Evolutionary conservation across 1,284 basidiomycete species (phyloP).

Genomic region (Exobasidium rhododendri): DNA sequence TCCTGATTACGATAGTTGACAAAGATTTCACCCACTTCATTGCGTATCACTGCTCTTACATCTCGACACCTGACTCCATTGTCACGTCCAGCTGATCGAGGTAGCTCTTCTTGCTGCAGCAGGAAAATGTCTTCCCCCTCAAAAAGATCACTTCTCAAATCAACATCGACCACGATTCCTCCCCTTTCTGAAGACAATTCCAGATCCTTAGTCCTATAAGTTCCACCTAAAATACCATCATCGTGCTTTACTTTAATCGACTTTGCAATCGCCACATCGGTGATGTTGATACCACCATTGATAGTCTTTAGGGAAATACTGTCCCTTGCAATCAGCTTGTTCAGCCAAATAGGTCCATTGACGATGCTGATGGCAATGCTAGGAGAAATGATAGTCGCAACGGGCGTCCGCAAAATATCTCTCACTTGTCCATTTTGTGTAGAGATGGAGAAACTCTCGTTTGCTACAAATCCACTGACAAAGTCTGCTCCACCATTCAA

Average conservation of each 20-base stretch:
- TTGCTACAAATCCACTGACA: background rate
- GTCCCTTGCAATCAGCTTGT: background rate
- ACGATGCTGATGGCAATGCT: background rate
- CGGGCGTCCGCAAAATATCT: background rate
- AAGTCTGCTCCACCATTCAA: background rate
- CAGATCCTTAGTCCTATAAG: background rate
- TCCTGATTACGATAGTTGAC: conserved; percentile 1
- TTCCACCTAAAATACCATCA: background rate
- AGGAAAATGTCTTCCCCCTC: background rate
- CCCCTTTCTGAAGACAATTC: background rate
- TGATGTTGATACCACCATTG: conserved; percentile 3
- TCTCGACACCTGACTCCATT: background rate
- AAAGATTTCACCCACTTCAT: background rate
- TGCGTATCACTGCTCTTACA: background rate
- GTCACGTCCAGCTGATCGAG: background rate
- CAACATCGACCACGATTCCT: background rate
- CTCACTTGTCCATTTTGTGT: background rate
- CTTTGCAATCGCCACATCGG: background rate
- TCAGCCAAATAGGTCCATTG: conserved; percentile 12
- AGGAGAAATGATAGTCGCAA: background rate
- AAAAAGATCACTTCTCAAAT: background rate
- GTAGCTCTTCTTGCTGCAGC: background rate
- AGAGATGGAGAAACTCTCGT: conserved; percentile 1
- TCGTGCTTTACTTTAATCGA: background rate
- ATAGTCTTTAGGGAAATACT: background rate